Percentiles rank a stretch among this genome's conserved stretches.
Conservation (phyloP, 164 flowering plant genomes). For the Aristolochia fimbriata region DNA sequence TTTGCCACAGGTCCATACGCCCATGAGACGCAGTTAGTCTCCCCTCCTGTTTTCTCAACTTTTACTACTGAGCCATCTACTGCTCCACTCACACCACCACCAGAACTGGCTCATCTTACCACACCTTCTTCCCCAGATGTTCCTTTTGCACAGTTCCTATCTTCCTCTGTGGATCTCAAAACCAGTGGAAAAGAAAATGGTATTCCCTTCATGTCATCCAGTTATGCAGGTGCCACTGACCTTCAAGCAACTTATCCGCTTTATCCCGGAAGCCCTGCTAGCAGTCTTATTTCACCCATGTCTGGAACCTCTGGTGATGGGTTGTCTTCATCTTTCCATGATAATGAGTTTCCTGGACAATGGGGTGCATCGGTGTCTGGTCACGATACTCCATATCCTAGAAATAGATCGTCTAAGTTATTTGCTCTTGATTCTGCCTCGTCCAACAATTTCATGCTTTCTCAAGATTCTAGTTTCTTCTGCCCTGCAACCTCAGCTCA, state of each 20-base stretch:
- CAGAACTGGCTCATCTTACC: slow-evolving; percentile 81
- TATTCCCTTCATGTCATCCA: slow-evolving; percentile 12
- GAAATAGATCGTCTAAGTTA: slow-evolving; percentile 42
- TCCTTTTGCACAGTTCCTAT: slow-evolving; percentile 80
- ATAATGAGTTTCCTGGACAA: slow-evolving; percentile 38
- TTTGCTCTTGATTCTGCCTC: slow-evolving; percentile 34
- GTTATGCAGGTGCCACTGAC: slow-evolving; percentile 45
- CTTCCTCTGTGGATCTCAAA: slow-evolving; percentile 59
- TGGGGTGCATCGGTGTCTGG: slow-evolving; percentile 56
- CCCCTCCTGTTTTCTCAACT: slow-evolving; percentile 97
- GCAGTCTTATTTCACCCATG: slow-evolving; percentile 63
- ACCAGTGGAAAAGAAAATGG: slow-evolving; percentile 25
- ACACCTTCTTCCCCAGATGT: slow-evolving; percentile 99
- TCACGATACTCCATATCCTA: slow-evolving; percentile 38
- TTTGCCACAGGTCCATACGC: slow-evolving; percentile 95
- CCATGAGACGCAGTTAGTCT: slow-evolving; percentile 83
- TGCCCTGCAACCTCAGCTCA: slow-evolving; percentile 94
- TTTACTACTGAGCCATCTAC: slow-evolving; percentile 96
- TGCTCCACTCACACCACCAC: slow-evolving; percentile 96
- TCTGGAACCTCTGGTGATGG: slow-evolving; percentile 60
- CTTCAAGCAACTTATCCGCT: slow-evolving; percentile 79
- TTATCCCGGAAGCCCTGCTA: slow-evolving; percentile 86
- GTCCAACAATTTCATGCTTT: slow-evolving; percentile 27
- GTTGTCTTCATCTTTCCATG: slow-evolving; percentile 54
- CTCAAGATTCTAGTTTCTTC: slow-evolving; percentile 82